Conservation (phyloP, 2,329 filamentous ascomycete genomes). For the Sphaerulina musiva region DNA sequence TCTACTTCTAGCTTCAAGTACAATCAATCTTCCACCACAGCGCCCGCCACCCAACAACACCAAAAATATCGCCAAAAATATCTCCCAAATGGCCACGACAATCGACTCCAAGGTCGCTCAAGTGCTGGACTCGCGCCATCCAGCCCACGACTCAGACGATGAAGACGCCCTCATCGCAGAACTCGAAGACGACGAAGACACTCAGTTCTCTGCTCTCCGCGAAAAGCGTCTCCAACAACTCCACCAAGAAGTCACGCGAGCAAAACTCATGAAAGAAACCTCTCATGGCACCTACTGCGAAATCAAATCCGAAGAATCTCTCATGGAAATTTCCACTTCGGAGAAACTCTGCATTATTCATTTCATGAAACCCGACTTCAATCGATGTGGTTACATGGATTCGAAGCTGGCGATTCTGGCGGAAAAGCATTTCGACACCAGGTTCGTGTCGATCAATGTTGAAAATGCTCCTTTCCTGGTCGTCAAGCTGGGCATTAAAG, state of each 20-base stretch:
- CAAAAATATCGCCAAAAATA: neutral
- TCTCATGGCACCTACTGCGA: constrained; percentile 48
- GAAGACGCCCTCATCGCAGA: constrained; percentile 56
- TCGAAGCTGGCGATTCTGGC: constrained; percentile 50
- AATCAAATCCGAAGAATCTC: constrained; percentile 52
- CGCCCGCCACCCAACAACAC: neutral
- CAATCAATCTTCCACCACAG: neutral
- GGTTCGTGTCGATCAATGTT: constrained; percentile 53
- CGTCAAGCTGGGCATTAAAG: constrained; percentile 51
- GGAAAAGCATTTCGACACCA: constrained; percentile 52
- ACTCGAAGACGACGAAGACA: constrained; percentile 50
- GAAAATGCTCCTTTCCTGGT: constrained; percentile 56
- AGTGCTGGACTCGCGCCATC: constrained; percentile 41
- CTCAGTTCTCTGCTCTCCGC: constrained; percentile 49
- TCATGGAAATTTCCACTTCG: constrained; percentile 56
- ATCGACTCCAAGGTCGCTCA: constrained; percentile 48
- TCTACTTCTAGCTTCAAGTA: neutral
- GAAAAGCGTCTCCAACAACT: constrained; percentile 53
- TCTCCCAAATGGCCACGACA: neutral
- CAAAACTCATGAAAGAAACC: constrained; percentile 42
- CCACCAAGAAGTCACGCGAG: constrained; percentile 49
- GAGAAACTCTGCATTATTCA: constrained; percentile 54
- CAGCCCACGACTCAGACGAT: constrained; percentile 47
- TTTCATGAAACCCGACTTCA: constrained; percentile 59
- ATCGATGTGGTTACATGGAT: constrained; percentile 57